phyloP scores from a whole-genome alignment of 2,329 filamentous ascomycete species.

The Coniochaeta prunicola region DNA sequence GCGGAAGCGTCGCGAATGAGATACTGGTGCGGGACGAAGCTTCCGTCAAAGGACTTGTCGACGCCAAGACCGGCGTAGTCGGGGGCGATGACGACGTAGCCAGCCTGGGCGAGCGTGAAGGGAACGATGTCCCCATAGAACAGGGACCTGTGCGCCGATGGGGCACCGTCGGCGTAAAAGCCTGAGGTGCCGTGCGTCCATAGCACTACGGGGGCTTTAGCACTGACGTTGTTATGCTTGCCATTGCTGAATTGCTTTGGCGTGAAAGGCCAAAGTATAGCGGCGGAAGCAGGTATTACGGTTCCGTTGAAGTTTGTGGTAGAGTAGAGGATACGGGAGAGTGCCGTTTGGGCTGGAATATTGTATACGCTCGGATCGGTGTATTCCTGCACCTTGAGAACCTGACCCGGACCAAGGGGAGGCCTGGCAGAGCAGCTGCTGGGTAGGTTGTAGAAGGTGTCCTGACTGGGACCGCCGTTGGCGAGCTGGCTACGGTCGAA shows the following conservation, averaged over 20 bases:
- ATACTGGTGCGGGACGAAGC: slow-evolving; percentile 30
- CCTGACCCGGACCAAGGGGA: slow-evolving; percentile 21
- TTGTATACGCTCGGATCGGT: slow-evolving; percentile 30
- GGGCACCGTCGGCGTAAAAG: slow-evolving; percentile 27
- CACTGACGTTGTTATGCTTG: slow-evolving; percentile 2
- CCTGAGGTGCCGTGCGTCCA: slow-evolving; percentile 40
- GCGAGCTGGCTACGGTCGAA: slow-evolving; percentile 25
- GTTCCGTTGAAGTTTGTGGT: slow-evolving; percentile 36
- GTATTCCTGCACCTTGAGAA: slow-evolving; percentile 32
- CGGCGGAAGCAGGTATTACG: slow-evolving; percentile 38
- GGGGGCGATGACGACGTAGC: slow-evolving; percentile 35
- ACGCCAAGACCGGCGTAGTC: slow-evolving; percentile 40
- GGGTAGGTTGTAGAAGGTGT: slow-evolving; percentile 33
- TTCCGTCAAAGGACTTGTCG: slow-evolving; percentile 19
- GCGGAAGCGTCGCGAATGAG: slow-evolving; percentile 27
- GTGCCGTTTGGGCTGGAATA: slow-evolving; percentile 29
- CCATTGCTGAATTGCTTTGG: slow-evolving; percentile 11
- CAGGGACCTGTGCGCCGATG: slow-evolving; percentile 31
- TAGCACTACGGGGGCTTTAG: slow-evolving; percentile 23
- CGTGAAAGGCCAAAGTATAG: slow-evolving; percentile 40
- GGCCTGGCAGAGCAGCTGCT: slow-evolving; percentile 6
- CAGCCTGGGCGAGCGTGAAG: slow-evolving; percentile 31
- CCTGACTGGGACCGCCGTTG: slow-evolving; percentile 20
- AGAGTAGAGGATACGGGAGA: slow-evolving; percentile 42
- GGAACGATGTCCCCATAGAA: slow-evolving; percentile 31